These are phyloP conservation scores for Kokia cookei DNA, from an alignment of 441 rosid genomes.

Conservation along the genomic window DNA sequence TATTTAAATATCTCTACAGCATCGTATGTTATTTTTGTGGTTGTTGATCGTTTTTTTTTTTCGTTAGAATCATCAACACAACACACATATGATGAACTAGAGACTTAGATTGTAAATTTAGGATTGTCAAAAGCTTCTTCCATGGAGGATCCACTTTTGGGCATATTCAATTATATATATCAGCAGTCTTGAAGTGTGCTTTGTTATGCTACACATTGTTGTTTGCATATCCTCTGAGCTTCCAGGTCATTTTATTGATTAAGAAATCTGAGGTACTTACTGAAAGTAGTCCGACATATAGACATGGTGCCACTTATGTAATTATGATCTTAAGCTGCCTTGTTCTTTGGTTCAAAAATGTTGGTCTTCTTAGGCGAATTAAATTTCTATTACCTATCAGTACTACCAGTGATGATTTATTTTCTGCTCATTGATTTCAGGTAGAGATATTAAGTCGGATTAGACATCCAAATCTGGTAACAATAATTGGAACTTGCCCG, in stretches of 20 bases:
- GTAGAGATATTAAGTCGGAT: conserved; percentile 71
- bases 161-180: background rate
- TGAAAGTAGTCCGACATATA: background rate
- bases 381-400: background rate
- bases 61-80: background rate
- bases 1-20: background rate
- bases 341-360: background rate
- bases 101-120: background rate
- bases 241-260: background rate
- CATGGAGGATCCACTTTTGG: background rate
- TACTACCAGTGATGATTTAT: background rate
- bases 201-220: background rate
- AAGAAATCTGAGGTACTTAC: background rate
- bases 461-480: conserved; percentile 85
- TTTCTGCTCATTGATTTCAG: conserved; percentile 38
- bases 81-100: background rate
- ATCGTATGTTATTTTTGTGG: background rate
- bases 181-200: background rate
- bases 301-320: background rate
- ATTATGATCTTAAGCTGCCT: background rate
- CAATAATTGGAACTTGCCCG: conserved; percentile 68
- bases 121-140: background rate
- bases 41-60: background rate
- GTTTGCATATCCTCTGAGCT: background rate
- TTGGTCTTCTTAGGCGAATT: background rate